phyloP scores from a whole-genome alignment of 345 rosid species.

The Pseudoturritis turrita region DNA sequence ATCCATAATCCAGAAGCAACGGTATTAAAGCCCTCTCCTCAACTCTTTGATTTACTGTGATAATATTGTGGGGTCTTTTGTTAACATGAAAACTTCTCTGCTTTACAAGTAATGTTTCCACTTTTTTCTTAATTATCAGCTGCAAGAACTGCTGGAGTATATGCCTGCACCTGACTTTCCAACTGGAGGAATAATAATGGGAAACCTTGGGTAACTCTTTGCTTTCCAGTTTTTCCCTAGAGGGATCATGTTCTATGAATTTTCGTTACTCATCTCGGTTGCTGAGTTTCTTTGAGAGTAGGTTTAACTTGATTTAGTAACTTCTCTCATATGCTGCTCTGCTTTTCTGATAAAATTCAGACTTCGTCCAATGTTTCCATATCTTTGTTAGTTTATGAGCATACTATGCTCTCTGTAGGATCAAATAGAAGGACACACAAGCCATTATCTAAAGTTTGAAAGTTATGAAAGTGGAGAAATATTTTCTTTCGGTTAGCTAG shows the following conservation, averaged over 20 bases:
- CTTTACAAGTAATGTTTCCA: constrained; percentile 12
- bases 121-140: constrained; percentile 38
- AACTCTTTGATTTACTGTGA: constrained; percentile 1
- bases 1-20: constrained; percentile 91
- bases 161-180: constrained; percentile 99
- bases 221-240: too few species aligned
- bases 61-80: neutral
- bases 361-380: neutral
- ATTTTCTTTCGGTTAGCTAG: neutral
- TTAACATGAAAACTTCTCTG: neutral
- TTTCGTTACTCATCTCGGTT: neutral
- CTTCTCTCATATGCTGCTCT: too few species aligned
- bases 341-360: too few species aligned
- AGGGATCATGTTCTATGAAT: too few species aligned
- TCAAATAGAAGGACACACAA: neutral
- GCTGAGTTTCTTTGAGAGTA: neutral
- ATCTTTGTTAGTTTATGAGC: neutral
- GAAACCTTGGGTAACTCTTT: constrained; percentile 75
- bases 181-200: constrained; percentile 96
- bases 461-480: neutral
- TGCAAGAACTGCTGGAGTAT: constrained; percentile 95
- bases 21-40: constrained; percentile 31
- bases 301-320: neutral
- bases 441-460: neutral
- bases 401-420: neutral